A percentile compares a stretch with the other conserved stretches of the same genome.
These are phyloP conservation scores for Carex pumila DNA, from an alignment of 176 grass and related monocot species.

Conservation along the genomic window DNA sequence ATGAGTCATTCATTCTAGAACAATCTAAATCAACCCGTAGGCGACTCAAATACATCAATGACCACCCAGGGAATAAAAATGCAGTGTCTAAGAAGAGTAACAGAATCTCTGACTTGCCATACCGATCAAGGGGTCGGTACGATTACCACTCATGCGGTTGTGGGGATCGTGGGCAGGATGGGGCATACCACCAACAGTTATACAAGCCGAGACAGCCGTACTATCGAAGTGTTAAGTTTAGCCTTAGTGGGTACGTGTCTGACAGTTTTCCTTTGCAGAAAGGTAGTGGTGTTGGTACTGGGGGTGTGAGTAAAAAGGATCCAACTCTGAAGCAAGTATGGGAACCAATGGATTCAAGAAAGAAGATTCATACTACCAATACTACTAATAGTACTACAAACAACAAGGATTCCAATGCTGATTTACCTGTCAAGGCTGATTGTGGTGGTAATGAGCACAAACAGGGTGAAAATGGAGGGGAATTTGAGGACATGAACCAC, in stretches of 20 bases:
- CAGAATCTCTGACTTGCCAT: conserved; percentile 31
- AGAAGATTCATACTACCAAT: conserved; percentile 33
- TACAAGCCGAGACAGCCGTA: conserved; percentile 35
- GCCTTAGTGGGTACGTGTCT: conserved; percentile 19
- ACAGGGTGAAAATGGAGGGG: not conserved
- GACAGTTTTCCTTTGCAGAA: conserved; percentile 35
- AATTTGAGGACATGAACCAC: not conserved
- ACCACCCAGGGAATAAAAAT: conserved; percentile 15
- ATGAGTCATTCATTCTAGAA: conserved; percentile 39
- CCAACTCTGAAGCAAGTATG: conserved; percentile 69
- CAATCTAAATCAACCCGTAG: conserved; percentile 50
- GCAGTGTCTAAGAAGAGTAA: conserved; percentile 31
- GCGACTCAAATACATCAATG: conserved; percentile 51
- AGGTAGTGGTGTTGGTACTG: conserved; percentile 36
- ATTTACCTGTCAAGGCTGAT: conserved; percentile 25
- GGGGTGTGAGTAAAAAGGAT: conserved; percentile 48
- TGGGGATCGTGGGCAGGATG: conserved; percentile 24
- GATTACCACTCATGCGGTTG: conserved; percentile 53
- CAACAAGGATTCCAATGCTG: conserved; percentile 13
- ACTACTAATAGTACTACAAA: conserved; percentile 22
- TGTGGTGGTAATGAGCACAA: conserved; percentile 6
- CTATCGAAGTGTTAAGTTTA: conserved; percentile 45
- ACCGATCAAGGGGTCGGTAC: conserved; percentile 50
- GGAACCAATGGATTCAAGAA: conserved; percentile 74
- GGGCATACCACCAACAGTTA: conserved; percentile 24